Evolutionary conservation across 495 filamentous ascomycete genomes (phyloP).

Genomic region (Stereocaulon alpinum): DNA sequence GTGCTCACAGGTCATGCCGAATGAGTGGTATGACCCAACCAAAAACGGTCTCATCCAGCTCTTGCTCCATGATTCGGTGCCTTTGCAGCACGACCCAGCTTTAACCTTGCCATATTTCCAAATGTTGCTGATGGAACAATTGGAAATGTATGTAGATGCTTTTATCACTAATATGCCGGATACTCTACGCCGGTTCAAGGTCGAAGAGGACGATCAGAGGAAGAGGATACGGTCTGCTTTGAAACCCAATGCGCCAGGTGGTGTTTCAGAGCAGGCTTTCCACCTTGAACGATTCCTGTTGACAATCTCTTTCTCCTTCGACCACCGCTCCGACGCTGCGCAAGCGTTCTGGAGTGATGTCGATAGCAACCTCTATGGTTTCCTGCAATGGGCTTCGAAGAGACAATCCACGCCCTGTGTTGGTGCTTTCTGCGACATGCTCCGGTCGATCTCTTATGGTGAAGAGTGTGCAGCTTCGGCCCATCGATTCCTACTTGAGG

Average conservation of each 20-base stretch:
- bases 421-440: conserved; percentile 91
- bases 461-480: conserved; percentile 68
- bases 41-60: conserved; percentile 62
- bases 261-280: conserved; percentile 46
- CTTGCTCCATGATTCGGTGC: conserved; percentile 64
- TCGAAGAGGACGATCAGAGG: conserved; percentile 77
- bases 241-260: conserved; percentile 35
- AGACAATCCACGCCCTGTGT: conserved; percentile 86
- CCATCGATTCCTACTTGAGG: conserved; percentile 82
- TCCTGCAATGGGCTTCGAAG: conserved; percentile 89
- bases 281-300: conserved; percentile 87
- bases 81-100: conserved; percentile 50
- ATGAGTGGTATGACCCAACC: conserved; percentile 74
- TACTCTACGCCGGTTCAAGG: conserved; percentile 71
- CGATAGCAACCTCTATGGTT: conserved; percentile 84
- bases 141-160: conserved; percentile 78
- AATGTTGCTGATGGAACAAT: conserved; percentile 57
- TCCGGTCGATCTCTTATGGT: conserved; percentile 72
- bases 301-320: conserved; percentile 84
- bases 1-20: conserved; percentile 61
- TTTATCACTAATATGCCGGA: conserved; percentile 94
- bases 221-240: conserved; percentile 38
- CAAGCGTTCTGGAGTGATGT: conserved; percentile 80
- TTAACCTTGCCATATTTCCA: conserved; percentile 56
- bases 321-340: conserved; percentile 69